Evolutionary conservation across 495 filamentous ascomycete genomes (phyloP).

Genomic region (Aspergillus biplanus): DNA sequence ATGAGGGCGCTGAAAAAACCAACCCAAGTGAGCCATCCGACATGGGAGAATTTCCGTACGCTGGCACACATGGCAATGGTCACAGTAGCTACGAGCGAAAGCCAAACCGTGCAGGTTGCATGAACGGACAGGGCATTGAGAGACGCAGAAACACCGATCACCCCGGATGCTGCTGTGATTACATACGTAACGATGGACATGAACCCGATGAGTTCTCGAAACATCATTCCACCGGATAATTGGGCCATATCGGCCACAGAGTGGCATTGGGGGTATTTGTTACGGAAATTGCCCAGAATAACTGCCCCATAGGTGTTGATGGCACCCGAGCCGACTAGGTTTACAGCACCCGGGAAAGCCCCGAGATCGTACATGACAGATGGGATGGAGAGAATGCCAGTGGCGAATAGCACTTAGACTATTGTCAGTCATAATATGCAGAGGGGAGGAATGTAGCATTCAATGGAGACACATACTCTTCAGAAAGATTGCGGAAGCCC

Average conservation of each 20-base stretch:
- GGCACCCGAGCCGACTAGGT: constrained; percentile 60
- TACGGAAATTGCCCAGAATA: constrained; percentile 43
- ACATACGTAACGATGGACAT: constrained; percentile 52
- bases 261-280: constrained; percentile 41
- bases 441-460: neutral
- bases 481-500: constrained; percentile 58
- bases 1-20: constrained; percentile 48
- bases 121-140: constrained; percentile 54
- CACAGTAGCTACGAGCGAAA: constrained; percentile 53
- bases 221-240: constrained; percentile 62
- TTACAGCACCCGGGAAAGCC: constrained; percentile 59
- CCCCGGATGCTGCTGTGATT: constrained; percentile 50
- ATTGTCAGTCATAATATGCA: constrained; percentile 19
- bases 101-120: constrained; percentile 50
- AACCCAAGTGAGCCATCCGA: constrained; percentile 52
- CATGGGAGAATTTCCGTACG: constrained; percentile 43
- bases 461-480: constrained; percentile 37
- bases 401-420: constrained; percentile 46
- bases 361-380: constrained; percentile 63
- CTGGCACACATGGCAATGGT: constrained; percentile 60
- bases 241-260: constrained; percentile 69
- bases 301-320: constrained; percentile 59
- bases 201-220: constrained; percentile 42
- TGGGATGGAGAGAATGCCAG: constrained; percentile 66
- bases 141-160: constrained; percentile 52